Base-by-base conservation (phyloP, 148 eudicot species). In the Rhododendron molle region DNA sequence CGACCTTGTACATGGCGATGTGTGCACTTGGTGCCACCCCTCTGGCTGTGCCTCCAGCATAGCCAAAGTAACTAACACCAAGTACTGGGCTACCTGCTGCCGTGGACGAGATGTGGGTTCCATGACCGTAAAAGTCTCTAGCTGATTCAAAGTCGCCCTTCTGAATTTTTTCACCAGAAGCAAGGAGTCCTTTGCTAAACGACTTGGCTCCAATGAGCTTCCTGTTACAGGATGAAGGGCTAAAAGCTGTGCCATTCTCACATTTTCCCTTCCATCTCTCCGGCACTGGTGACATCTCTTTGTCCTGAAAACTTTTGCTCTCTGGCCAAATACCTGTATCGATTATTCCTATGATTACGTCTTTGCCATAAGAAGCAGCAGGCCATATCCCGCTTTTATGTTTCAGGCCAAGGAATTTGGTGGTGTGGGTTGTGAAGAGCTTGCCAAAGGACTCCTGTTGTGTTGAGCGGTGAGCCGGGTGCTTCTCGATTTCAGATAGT, bases 181-280 rank as follows among this genome's bases (percentile, higher is more conserved):
- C 44, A 15, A 47, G 30, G 62, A 26, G 1, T 3, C 84, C 89
- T 81, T 81, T 88, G 85, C 36, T 32, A 50, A 80, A 88, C 44
- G 81, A 88, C 38, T 73, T 62, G 2, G 89, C 89, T 16, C 91
- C 91, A 9, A 89, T 87, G 9, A 88, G 88, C 47, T 86, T 89
- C 83, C 81, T 58, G 84, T 88, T 86, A 80, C 90, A 88, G 34
- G 50, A 16, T 9, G 78, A 86, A 32, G 52, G n/a, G 84, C 32
- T 71, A 11, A 85, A 85, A 16, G 80, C 85, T 0, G 80, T 23
- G 30, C 54, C 43, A 28, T 54, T 83, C 40, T 83, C 86, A 74
- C 88, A 86, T 2, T 13, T 21, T 2, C 91, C 90, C 36, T 54
- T 80, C 43, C 87, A 88, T 16, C 52, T 84, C 44, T 58, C 18